phyloP scores from a whole-genome alignment of 441 rosid species.

The Brassica hybrid region DNA sequence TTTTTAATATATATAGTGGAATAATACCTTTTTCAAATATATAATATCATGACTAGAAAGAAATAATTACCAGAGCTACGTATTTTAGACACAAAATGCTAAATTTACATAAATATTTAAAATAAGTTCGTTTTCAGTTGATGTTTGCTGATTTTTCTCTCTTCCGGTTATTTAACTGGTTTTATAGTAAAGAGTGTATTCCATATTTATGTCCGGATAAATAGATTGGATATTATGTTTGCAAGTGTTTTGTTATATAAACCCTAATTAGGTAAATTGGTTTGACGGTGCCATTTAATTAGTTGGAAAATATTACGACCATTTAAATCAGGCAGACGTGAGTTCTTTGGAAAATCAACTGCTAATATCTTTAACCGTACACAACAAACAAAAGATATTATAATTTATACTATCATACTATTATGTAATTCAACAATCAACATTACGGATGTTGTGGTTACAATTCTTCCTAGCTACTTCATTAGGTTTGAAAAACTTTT shows the following conservation, averaged over 20 bases:
- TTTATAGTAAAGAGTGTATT: neutral
- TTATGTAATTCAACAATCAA: neutral
- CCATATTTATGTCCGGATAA: neutral
- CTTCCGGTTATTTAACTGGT: neutral
- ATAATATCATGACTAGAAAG: neutral
- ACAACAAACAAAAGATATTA: neutral
- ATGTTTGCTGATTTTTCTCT: neutral
- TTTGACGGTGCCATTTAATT: neutral
- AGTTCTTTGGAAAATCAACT: neutral
- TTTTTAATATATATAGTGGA: neutral
- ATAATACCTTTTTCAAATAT: neutral
- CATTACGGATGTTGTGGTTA: neutral
- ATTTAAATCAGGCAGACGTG: neutral
- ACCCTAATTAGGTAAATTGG: neutral
- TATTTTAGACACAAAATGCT: neutral
- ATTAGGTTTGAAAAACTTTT: neutral
- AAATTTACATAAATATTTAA: neutral
- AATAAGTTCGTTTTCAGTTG: neutral
- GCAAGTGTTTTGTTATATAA: neutral
- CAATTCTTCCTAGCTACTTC: neutral
- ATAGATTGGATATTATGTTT: neutral
- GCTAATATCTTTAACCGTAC: neutral
- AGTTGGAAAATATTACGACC: neutral
- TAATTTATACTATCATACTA: neutral
- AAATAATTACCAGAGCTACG: neutral